Evolutionary conservation across 2,329 filamentous ascomycete genomes (phyloP).

Genomic region (Botrytis medusae): DNA sequence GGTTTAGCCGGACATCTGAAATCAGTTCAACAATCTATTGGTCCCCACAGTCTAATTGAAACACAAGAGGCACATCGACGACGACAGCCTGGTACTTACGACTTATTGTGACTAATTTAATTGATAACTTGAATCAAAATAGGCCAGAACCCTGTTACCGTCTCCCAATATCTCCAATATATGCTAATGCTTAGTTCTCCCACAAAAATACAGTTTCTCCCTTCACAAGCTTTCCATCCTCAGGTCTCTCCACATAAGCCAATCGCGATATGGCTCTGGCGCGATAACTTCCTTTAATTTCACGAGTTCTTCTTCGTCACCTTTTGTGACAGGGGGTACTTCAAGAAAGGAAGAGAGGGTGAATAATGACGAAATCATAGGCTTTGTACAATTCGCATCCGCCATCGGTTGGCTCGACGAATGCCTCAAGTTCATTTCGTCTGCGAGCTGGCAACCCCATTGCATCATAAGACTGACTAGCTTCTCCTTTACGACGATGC

Average conservation of each 20-base stretch:
- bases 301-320: not conserved
- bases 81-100: not conserved
- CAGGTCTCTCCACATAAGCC: conserved; percentile 13
- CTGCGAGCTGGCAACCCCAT: conserved; percentile 2
- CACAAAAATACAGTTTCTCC: conserved; percentile 1
- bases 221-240: not conserved
- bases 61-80: not conserved
- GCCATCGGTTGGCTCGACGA: not conserved
- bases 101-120: not conserved
- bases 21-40: not conserved
- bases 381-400: not conserved
- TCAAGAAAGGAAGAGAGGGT: not conserved
- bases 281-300: not conserved
- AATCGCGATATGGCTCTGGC: not conserved
- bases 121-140: no score
- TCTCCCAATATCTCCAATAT: not conserved
- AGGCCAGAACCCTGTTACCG: not conserved
- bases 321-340: not conserved
- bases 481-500: not conserved
- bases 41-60: not conserved
- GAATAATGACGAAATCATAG: conserved; percentile 9
- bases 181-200: not conserved
- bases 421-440: conserved; percentile 10
- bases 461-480: not conserved
- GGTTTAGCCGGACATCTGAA: not conserved